Evolutionary conservation across 345 rosid species (phyloP).

Genomic region (Citrus glauca): DNA sequence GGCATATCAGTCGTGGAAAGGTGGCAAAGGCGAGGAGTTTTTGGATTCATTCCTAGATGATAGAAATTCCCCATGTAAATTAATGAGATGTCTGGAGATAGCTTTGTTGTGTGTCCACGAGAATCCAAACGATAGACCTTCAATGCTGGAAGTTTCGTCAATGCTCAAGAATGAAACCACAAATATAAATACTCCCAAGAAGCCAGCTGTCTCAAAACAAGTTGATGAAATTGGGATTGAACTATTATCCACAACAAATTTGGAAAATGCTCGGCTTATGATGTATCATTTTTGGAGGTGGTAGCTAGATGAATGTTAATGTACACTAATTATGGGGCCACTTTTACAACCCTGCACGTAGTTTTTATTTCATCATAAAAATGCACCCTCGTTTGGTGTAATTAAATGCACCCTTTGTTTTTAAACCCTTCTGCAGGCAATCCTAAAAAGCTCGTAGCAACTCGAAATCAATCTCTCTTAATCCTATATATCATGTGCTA

Average conservation of each 20-base stretch:
- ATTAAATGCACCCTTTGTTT: too few relatives aligned
- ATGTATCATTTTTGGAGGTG: background rate
- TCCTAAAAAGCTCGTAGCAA: too few relatives aligned
- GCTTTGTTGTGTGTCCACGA: background rate
- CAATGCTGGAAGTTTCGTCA: conserved; percentile 17
- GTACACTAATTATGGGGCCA: background rate
- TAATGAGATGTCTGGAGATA: background rate
- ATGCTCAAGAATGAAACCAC: conserved; percentile 13
- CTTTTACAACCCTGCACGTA: too few relatives aligned
- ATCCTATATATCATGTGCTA: too few relatives aligned
- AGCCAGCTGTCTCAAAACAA: conserved; percentile 16
- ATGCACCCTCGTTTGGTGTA: too few relatives aligned
- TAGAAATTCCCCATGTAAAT: background rate
- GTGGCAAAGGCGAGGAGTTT: background rate
- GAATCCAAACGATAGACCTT: background rate
- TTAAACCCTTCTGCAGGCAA: too few relatives aligned
- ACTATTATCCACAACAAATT: background rate
- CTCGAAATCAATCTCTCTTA: too few relatives aligned
- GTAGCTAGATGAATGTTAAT: background rate
- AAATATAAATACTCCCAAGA: conserved; percentile 1
- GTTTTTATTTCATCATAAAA: too few relatives aligned
- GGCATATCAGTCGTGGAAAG: background rate
- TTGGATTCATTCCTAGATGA: background rate
- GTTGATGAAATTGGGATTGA: background rate
- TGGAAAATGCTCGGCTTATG: background rate